phyloP scores from a whole-genome alignment of 2,329 filamentous ascomycete species.

The Aspergillus clavatus region DNA sequence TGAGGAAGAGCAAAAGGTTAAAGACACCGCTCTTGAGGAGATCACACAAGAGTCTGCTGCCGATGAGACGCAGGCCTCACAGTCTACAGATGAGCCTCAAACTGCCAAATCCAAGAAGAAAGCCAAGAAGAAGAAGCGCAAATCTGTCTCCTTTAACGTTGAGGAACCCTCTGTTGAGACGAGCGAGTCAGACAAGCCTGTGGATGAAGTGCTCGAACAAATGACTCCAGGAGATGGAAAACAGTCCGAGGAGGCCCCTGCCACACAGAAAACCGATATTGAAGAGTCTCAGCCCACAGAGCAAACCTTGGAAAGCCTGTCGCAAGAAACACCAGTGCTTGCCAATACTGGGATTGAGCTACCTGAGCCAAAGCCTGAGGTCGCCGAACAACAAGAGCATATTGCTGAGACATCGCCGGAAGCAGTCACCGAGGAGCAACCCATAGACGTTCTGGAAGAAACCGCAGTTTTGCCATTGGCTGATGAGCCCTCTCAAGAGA shows the following conservation, averaged over 20 bases:
- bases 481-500: not conserved
- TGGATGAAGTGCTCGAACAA: not conserved
- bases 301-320: not conserved
- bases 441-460: not conserved
- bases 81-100: slow-evolving; percentile 10
- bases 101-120: slow-evolving; percentile 31
- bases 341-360: not conserved
- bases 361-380: not conserved
- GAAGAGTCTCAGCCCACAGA: not conserved
- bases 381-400: not conserved
- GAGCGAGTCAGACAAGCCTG: slow-evolving; percentile 4
- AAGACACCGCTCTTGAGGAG: not conserved
- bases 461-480: not conserved
- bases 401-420: not conserved
- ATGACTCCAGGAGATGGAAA: not conserved
- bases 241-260: not conserved
- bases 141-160: slow-evolving; percentile 24
- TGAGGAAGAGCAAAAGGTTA: not conserved
- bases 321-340: not conserved
- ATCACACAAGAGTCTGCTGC: not conserved
- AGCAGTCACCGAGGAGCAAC: not conserved
- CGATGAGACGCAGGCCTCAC: slow-evolving; percentile 7
- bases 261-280: not conserved
- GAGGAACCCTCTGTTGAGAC: slow-evolving; percentile 11
- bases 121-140: slow-evolving; percentile 37